Evolutionary conservation across 2,329 filamentous ascomycete species (phyloP).

Genomic region (Talaromyces rugulosus): DNA sequence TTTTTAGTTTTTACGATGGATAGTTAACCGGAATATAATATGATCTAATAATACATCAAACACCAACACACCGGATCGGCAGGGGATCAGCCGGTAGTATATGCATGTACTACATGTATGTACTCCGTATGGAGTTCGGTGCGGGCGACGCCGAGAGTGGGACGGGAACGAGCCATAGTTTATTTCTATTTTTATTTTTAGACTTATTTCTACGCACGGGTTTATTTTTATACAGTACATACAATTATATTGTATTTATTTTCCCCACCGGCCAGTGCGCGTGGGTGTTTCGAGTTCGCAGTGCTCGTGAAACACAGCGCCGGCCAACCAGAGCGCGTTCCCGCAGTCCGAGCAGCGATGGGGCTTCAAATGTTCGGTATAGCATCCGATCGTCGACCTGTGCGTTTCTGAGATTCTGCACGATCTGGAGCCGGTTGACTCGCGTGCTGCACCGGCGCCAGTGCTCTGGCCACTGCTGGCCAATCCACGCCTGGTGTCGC

Average conservation of each 20-base stretch:
- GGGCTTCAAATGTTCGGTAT: not conserved
- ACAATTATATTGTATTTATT: not conserved
- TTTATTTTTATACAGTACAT: not conserved
- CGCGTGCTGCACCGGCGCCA: conserved; percentile 7
- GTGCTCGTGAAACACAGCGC: not conserved
- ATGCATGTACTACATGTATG: not conserved
- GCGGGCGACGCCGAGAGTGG: not conserved
- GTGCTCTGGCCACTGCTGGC: not conserved
- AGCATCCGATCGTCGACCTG: not conserved
- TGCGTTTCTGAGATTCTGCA: not conserved
- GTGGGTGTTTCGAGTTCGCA: not conserved
- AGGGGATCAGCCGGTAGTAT: not conserved
- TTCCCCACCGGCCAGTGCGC: not conserved
- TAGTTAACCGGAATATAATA: not conserved
- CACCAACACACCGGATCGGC: not conserved
- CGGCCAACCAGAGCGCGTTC: not conserved
- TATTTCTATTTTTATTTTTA: not conserved
- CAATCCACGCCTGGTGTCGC: not conserved
- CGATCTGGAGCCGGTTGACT: conserved; percentile 3
- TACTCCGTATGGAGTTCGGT: not conserved
- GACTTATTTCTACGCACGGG: not conserved
- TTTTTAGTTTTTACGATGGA: not conserved
- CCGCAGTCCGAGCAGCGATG: not conserved
- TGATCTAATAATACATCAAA: conserved; percentile 1
- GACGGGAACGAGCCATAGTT: not conserved